Conservation (phyloP, 2,329 filamentous ascomycete species). For the Mycogone perniciosa region DNA sequence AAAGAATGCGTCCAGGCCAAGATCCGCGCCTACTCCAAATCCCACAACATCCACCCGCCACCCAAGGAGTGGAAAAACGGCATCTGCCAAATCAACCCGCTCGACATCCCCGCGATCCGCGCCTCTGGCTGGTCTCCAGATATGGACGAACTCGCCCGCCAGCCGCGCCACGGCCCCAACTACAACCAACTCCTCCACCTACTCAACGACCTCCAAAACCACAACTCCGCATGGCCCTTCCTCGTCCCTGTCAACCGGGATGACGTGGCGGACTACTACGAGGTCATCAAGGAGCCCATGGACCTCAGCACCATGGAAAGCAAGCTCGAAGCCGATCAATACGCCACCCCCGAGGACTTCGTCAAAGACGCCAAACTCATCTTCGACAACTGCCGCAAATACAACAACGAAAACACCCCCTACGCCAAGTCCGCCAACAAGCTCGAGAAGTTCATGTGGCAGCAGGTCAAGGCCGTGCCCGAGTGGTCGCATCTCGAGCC, state of each 20-base stretch:
- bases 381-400: conserved; percentile 90
- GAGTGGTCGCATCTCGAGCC: conserved; percentile 72
- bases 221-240: conserved; percentile 91
- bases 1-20: conserved; percentile 94
- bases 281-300: conserved; percentile 97
- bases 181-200: conserved; percentile 91
- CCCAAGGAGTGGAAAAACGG: conserved; percentile 81
- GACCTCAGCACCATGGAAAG: conserved; percentile 92
- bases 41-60: conserved; percentile 78
- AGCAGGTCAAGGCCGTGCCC: conserved; percentile 81
- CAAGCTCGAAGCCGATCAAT: conserved; percentile 90
- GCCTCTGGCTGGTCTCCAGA: conserved; percentile 92
- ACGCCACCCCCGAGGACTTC: conserved; percentile 87
- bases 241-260: conserved; percentile 88
- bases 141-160: conserved; percentile 94
- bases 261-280: conserved; percentile 97
- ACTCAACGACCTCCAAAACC: conserved; percentile 92
- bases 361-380: conserved; percentile 81
- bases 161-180: conserved; percentile 91
- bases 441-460: conserved; percentile 92
- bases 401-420: conserved; percentile 91
- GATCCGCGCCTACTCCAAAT: conserved; percentile 84
- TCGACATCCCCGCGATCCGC: conserved; percentile 81
- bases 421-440: conserved; percentile 95
- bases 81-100: conserved; percentile 69